Percentiles rank a stretch among this genome's conserved stretches.
These are phyloP conservation scores for Hyaloscypha hepaticicola DNA, from an alignment of 495 filamentous ascomycete species.

Conservation along the genomic window DNA sequence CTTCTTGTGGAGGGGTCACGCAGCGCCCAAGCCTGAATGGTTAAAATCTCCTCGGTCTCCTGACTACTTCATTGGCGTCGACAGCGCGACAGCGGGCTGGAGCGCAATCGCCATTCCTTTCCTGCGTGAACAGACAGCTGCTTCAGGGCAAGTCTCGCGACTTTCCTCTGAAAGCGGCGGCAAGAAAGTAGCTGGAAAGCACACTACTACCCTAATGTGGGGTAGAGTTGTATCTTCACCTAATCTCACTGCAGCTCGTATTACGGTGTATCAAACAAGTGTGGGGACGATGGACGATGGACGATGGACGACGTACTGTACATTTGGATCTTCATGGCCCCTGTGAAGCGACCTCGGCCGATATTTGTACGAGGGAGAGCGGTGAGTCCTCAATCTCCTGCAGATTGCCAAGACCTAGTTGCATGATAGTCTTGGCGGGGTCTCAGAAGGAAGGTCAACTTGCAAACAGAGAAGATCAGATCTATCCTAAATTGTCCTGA, in stretches of 20 bases:
- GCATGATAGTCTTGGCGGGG: neutral
- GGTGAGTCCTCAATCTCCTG: slow-evolving; percentile 18
- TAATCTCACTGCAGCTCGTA: neutral
- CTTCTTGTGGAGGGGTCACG: neutral
- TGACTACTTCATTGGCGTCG: neutral
- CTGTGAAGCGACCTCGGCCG: neutral
- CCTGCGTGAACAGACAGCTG: neutral
- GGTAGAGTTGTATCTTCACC: no score
- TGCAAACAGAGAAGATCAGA: neutral
- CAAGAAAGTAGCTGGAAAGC: neutral
- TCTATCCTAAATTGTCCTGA: neutral
- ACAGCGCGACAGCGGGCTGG: neutral
- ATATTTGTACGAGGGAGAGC: neutral
- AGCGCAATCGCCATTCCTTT: neutral
- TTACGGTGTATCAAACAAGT: slow-evolving; percentile 7
- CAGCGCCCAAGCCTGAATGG: neutral
- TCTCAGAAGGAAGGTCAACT: neutral
- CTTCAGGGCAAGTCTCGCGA: neutral
- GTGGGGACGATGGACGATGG: slow-evolving; percentile 4
- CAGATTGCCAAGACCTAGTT: neutral
- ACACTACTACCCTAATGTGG: no score
- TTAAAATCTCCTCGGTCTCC: neutral
- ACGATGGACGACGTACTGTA: neutral
- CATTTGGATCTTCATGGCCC: neutral
- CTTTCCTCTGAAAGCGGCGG: neutral